Conservation (phyloP, 2,329 filamentous ascomycete genomes). For the Dactylonectria macrodidyma region DNA sequence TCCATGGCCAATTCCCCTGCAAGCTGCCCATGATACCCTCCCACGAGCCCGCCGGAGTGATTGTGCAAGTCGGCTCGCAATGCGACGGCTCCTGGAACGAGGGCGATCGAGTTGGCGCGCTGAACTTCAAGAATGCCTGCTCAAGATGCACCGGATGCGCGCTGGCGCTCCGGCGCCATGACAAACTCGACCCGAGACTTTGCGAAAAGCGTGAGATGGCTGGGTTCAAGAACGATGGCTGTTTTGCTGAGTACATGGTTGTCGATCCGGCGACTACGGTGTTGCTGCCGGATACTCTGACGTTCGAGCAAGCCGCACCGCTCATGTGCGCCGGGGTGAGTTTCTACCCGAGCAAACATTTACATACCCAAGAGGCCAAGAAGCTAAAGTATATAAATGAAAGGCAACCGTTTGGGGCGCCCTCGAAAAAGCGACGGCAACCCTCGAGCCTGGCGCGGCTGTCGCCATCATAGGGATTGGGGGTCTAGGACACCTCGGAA, state of each 20-base stretch:
- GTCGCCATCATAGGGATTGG: constrained; percentile 54
- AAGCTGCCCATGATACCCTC: constrained; percentile 51
- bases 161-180: constrained; percentile 32
- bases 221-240: constrained; percentile 53
- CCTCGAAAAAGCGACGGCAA: constrained; percentile 48
- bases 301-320: constrained; percentile 54
- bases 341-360: background rate
- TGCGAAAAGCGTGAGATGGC: constrained; percentile 52
- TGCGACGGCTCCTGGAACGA: constrained; percentile 44
- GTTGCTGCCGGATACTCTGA: constrained; percentile 44
- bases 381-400: background rate
- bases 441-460: constrained; percentile 40
- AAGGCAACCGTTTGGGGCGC: constrained; percentile 54
- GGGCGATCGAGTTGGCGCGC: constrained; percentile 54
- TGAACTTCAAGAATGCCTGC: constrained; percentile 55
- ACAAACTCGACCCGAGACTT: constrained; percentile 48
- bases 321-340: constrained; percentile 55
- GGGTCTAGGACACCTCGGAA: constrained; percentile 53
- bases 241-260: constrained; percentile 53
- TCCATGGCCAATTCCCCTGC: constrained; percentile 51
- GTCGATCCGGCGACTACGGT: constrained; percentile 51
- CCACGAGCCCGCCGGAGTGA: constrained; percentile 54
- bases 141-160: constrained; percentile 48
- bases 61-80: constrained; percentile 48
- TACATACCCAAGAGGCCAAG: background rate